Base-by-base conservation (phyloP, 192 early-diverging fungal species). In the Dimargaris cristalligena region DNA sequence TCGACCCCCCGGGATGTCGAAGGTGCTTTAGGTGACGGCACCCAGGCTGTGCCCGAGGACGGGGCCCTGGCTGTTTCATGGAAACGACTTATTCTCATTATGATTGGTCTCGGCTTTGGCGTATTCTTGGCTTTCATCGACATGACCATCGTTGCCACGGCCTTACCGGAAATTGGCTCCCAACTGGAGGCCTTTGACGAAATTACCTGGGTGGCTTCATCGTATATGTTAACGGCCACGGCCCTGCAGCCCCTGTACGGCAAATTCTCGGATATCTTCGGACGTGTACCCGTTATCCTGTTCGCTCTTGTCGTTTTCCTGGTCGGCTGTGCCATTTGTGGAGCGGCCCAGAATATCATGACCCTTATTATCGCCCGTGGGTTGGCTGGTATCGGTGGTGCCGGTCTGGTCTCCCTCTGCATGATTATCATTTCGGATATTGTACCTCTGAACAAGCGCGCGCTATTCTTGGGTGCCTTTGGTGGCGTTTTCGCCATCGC, bases 71-170 rank as follows among this genome's bases (percentile, higher is more conserved):
- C 38, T 16, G 6, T 41, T 16, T 41, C 38, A 10, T 41, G 38
- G 38, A 6, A 60, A 2, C 29, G 44, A 2, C 46, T 55, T 44
- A 16, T 32, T 22, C 34, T 57, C 3, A 16, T 58, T 4, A 31
- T 73, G 30, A 25, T 62, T 22, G 61, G 64, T 20, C 67, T 87
- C 22, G 63, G 68, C 14, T 48, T 85, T 18, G 72, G 74, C 44
- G 59, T 83, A n/a, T 82, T 95, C 59, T 70, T 91, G 8, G 78
- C 79, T 0, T 75, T 81, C 13, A 67, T 91, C 29, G 92, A 96
- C 68, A 79, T 83, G 64, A 86, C 85, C 2, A 85, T 93, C 41
- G 75, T 93, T 35, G 72, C 85, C 14, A 83, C 85, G 0, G 76
- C 88, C 6, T 60, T 89, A 46, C 78, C 83, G 10, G 68, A 61